Conservation (phyloP, 257 asterid species). For the Solanum infundibuliforme region DNA sequence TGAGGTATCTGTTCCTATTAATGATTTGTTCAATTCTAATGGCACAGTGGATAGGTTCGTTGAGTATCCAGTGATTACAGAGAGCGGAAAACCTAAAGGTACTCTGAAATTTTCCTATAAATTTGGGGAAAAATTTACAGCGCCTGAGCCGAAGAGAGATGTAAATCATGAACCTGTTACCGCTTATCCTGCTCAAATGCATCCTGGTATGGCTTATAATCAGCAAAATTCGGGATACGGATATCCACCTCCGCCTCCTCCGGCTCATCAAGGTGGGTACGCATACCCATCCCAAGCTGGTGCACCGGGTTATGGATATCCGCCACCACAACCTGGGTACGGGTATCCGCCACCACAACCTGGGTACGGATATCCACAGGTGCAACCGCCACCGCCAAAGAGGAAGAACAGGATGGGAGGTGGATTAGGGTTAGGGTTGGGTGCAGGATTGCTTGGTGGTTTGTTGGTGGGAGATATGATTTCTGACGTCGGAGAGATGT, state of each 20-base stretch:
- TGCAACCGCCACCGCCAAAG: conserved; percentile 38
- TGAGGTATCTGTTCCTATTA: conserved; percentile 39
- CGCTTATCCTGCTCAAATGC: conserved; percentile 37
- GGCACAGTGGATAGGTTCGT: conserved; percentile 16
- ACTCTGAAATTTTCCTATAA: conserved; percentile 47
- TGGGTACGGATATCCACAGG: conserved; percentile 28
- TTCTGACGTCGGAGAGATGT: conserved; percentile 34
- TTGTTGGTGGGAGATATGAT: conserved; percentile 73
- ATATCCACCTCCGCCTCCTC: conserved; percentile 13
- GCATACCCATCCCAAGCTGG: conserved; percentile 7
- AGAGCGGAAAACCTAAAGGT: conserved; percentile 60
- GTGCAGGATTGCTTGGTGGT: conserved; percentile 89
- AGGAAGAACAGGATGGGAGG: conserved; percentile 34
- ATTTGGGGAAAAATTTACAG: conserved; percentile 53
- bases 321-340: conserved; percentile 7
- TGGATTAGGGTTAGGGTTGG: conserved; percentile 71
- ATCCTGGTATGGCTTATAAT: conserved; percentile 22
- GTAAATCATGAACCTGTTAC: conserved; percentile 30
- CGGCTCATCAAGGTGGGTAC: conserved; percentile 2
- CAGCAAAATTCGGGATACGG: conserved; percentile 27
- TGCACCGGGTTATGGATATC: conserved; percentile 30
- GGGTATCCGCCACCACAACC: conserved; percentile 9
- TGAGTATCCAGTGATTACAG: conserved; percentile 44
- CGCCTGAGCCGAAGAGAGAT: conserved; percentile 9
- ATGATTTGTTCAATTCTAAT: conserved; percentile 27